Base-by-base conservation (phyloP, 768 basidiomycete species). In the Lactifluus rugatus region DNA sequence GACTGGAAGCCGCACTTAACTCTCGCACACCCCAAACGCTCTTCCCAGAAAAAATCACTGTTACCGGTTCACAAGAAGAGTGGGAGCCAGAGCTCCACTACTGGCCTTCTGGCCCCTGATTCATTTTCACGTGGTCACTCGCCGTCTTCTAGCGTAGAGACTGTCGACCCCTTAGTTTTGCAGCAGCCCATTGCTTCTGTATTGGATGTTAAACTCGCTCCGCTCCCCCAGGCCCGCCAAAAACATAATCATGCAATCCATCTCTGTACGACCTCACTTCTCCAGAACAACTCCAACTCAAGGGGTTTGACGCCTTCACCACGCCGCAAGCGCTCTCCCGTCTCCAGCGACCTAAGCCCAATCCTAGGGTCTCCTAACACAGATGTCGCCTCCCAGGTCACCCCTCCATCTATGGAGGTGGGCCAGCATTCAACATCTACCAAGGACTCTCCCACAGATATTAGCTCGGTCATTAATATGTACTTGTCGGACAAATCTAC, bases 401-500 rank as follows among this genome's bases (percentile, higher is more conserved):
- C 14, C 44, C 39, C 28, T 16, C 42, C 54, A 13, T 19, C 50
- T 48, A 26, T 50, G 7, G 54, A 55, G 48, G 54, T 51, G 36
- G 52, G 53, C 28, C 28, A 50, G n/a, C 42, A 23, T 31, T 49
- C 54, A 14, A 31, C 48, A 19, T 17, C 31, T 3, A 1, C 32
- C 11, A 13, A 25, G 25, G 6, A 7, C 10, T 25, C 58, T 21
- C 37, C 48, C 8, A 23, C 23, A 14, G 26, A 57, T 42, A 51
- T 57, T 42, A 60, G 69, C 60, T 69, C 69, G 14, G 41, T 70
- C 32, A 58, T 70, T 51, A 67, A 62, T 60, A 67, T 70, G 69
- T 70, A 69, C 60, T 54, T 65, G 23, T 67, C 65, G 7, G 62
- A 60, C 13, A 45, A 64, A 3, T 53, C 68, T 0, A 52, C 58